phyloP scores from a whole-genome alignment of 2,329 filamentous ascomycete genomes.

The Cadophora malorum region DNA sequence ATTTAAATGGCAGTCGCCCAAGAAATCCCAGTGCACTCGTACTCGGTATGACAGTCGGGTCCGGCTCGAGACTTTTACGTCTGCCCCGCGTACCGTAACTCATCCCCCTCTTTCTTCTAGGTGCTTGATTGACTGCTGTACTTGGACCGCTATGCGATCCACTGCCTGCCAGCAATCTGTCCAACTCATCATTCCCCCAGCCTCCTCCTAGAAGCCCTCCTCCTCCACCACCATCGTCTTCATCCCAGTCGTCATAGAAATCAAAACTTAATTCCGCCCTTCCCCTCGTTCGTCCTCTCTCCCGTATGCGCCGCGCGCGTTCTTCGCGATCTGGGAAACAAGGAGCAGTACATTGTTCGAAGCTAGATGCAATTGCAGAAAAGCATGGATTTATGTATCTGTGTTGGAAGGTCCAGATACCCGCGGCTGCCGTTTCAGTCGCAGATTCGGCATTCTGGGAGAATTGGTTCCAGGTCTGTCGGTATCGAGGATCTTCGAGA shows the following conservation, averaged over 20 bases:
- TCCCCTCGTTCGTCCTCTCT: conserved; percentile 64
- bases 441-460: conserved; percentile 88
- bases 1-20: conserved; percentile 81
- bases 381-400: conserved; percentile 86
- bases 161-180: conserved; percentile 77
- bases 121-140: conserved; percentile 64
- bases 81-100: conserved; percentile 79
- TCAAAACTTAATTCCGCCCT: conserved; percentile 88
- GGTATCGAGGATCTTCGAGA: conserved; percentile 83
- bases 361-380: conserved; percentile 65
- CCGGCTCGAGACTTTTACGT: conserved; percentile 63
- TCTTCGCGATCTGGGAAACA: conserved; percentile 78
- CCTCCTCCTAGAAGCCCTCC: conserved; percentile 66
- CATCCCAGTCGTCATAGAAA: conserved; percentile 98
- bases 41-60: conserved; percentile 89
- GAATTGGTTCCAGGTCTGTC: conserved; percentile 92
- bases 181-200: conserved; percentile 87
- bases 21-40: conserved; percentile 87
- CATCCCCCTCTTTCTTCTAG: conserved; percentile 80
- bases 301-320: conserved; percentile 69
- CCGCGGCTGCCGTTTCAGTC: conserved; percentile 89
- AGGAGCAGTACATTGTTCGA: conserved; percentile 75
- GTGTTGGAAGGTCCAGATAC: conserved; percentile 88
- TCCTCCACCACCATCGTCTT: conserved; percentile 53
- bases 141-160: conserved; percentile 51